A percentile compares a stretch with the other conserved stretches of the same genome.
Evolutionary conservation across 2,329 filamentous ascomycete species (phyloP).

Genomic region (Pseudogymnoascus sp.): DNA sequence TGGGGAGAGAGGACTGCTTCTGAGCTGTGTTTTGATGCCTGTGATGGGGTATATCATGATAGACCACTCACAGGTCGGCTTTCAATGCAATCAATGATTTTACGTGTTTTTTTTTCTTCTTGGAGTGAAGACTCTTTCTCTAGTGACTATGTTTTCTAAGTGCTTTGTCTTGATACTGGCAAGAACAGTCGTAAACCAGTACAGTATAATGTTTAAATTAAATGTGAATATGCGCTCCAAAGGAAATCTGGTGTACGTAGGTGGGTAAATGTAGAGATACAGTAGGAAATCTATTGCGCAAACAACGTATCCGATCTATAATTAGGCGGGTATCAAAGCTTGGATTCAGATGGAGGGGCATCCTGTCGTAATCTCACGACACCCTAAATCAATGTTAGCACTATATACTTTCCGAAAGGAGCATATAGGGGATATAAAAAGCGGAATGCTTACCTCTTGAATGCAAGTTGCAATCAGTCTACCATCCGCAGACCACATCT

Average conservation of each 20-base stretch:
- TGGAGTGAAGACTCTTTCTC: background rate
- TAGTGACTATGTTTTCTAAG: background rate
- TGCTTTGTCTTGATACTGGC: background rate
- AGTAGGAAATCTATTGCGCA: background rate
- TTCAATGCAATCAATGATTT: conserved; percentile 1
- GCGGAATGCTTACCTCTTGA: conserved; percentile 51
- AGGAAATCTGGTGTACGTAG: conserved; percentile 1
- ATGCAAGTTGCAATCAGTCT: conserved; percentile 69
- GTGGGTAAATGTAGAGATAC: background rate
- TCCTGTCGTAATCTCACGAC: conserved; percentile 42
- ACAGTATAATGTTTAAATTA: background rate
- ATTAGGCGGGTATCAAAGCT: conserved; percentile 1
- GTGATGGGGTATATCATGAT: background rate
- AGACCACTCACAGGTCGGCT: background rate
- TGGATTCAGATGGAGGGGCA: conserved; percentile 12
- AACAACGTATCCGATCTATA: background rate
- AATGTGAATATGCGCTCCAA: background rate
- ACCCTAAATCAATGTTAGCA: conserved; percentile 32
- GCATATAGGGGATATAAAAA: background rate
- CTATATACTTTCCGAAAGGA: background rate
- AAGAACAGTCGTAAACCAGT: background rate
- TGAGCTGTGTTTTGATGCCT: background rate
- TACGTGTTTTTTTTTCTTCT: background rate
- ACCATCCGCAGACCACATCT: conserved; percentile 63
- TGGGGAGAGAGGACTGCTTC: background rate